These are phyloP conservation scores for Eucalyptus tenuipes DNA, from an alignment of 345 rosid genomes.

Conservation along the genomic window DNA sequence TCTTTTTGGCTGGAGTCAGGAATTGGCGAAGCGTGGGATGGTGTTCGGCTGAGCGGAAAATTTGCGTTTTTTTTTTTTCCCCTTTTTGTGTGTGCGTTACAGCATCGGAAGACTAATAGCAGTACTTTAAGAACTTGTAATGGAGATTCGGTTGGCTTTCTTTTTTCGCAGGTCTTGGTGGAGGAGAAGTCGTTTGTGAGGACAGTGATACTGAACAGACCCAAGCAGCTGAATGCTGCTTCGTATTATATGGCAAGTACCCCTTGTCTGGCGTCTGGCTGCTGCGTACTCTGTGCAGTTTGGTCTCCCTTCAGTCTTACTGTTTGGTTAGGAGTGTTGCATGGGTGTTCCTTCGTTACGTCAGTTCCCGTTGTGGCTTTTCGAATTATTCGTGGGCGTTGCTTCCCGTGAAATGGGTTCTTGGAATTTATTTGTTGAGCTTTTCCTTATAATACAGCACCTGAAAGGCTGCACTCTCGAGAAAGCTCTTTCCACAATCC, in stretches of 20 bases:
- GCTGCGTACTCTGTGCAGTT: neutral
- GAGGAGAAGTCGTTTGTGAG: no score
- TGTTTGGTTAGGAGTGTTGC: neutral
- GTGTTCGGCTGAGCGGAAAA: no score
- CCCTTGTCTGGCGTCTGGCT: neutral
- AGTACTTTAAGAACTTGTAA: no score
- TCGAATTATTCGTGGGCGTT: neutral
- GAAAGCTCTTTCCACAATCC: neutral
- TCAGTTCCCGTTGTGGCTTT: neutral
- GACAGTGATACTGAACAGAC: no score
- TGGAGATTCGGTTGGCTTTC: no score
- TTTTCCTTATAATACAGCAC: neutral
- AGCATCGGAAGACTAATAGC: no score
- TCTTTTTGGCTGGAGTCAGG: no score
- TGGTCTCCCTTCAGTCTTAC: neutral
- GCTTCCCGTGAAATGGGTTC: neutral
- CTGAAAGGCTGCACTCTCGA: neutral
- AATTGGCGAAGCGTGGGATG: no score
- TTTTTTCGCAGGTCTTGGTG: no score
- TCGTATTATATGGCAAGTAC: neutral
- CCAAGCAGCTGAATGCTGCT: no score
- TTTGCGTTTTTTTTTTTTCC: no score
- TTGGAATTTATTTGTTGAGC: neutral
- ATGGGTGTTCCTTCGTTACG: neutral
- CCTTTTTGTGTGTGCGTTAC: no score